Conservation (phyloP, 1,139 yeast species). For the Saccharomyces hybrid region DNA sequence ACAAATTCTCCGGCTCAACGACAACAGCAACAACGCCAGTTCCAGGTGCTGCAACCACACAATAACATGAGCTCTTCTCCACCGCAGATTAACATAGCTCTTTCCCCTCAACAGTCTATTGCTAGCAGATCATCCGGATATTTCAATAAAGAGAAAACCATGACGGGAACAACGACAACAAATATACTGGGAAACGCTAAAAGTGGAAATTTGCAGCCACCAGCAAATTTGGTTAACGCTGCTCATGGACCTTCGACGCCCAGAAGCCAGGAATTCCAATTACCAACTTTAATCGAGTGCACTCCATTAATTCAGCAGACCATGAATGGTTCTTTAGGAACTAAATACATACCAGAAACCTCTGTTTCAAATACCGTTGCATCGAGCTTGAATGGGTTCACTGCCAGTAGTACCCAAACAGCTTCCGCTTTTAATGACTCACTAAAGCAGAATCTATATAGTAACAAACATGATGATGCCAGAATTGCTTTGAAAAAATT, state of each 20-base stretch:
- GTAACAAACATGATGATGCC: slow-evolving; percentile 25
- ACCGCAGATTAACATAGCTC: neutral
- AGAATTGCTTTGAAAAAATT: slow-evolving; percentile 25
- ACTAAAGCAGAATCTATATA: neutral
- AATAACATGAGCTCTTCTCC: neutral
- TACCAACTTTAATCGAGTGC: slow-evolving; percentile 17
- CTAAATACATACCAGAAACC: slow-evolving; percentile 12
- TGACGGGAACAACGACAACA: neutral
- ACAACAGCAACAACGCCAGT: slow-evolving; percentile 9
- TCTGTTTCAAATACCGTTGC: slow-evolving; percentile 1
- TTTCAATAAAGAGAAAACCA: neutral
- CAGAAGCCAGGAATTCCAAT: slow-evolving; percentile 9
- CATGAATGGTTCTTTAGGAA: slow-evolving; percentile 26
- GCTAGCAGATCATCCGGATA: neutral
- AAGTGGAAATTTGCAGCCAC: neutral
- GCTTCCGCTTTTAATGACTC: neutral
- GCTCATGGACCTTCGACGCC: slow-evolving; percentile 18
- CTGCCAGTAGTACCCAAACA: slow-evolving; percentile 2
- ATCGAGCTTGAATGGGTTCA: neutral
- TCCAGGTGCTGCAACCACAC: slow-evolving; percentile 9
- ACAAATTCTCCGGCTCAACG: slow-evolving; percentile 2
- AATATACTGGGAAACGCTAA: neutral
- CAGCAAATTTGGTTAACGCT: neutral
- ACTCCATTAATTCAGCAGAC: slow-evolving; percentile 28
- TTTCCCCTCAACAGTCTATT: neutral